A percentile compares a stretch with the other conserved stretches of the same genome.
These are phyloP conservation scores for Talaromyces sp. DNA, from an alignment of 2,329 filamentous ascomycete genomes.

Conservation along the genomic window DNA sequence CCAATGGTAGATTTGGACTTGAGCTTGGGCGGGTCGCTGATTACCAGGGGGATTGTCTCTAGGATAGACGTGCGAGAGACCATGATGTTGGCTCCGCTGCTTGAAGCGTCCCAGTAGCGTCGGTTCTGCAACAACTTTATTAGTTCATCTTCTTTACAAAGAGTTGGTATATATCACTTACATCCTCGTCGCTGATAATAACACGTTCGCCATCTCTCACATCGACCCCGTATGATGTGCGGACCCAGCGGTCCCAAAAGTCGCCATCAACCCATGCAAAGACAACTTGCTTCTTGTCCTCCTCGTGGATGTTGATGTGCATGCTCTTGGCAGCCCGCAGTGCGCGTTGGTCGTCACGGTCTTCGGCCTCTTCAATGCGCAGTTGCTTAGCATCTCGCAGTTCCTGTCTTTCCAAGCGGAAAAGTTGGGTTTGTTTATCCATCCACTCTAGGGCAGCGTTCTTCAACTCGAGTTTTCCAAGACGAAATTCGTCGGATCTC, in stretches of 20 bases:
- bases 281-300: slow-evolving; percentile 79
- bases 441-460: slow-evolving; percentile 96
- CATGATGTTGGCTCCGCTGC: slow-evolving; percentile 83
- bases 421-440: slow-evolving; percentile 87
- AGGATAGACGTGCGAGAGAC: slow-evolving; percentile 86
- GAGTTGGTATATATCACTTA: slow-evolving; percentile 48
- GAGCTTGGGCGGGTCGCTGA: slow-evolving; percentile 45
- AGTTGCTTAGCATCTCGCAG: slow-evolving; percentile 91
- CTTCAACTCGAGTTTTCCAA: slow-evolving; percentile 85
- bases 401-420: slow-evolving; percentile 90
- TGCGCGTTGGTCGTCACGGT: slow-evolving; percentile 83
- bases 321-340: slow-evolving; percentile 84
- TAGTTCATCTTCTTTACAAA: background rate
- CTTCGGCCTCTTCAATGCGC: slow-evolving; percentile 92
- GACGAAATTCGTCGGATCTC: slow-evolving; percentile 71
- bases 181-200: slow-evolving; percentile 95
- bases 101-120: slow-evolving; percentile 90
- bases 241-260: slow-evolving; percentile 97
- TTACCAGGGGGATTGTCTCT: slow-evolving; percentile 62
- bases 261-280: slow-evolving; percentile 97
- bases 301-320: slow-evolving; percentile 82
- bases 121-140: slow-evolving; percentile 61
- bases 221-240: slow-evolving; percentile 90
- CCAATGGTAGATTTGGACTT: slow-evolving; percentile 48
- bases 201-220: slow-evolving; percentile 82